Percentiles rank a stretch among this genome's conserved stretches.
These are phyloP conservation scores for Aspergillus panamensis DNA, from an alignment of 495 filamentous ascomycete genomes.

Conservation along the genomic window DNA sequence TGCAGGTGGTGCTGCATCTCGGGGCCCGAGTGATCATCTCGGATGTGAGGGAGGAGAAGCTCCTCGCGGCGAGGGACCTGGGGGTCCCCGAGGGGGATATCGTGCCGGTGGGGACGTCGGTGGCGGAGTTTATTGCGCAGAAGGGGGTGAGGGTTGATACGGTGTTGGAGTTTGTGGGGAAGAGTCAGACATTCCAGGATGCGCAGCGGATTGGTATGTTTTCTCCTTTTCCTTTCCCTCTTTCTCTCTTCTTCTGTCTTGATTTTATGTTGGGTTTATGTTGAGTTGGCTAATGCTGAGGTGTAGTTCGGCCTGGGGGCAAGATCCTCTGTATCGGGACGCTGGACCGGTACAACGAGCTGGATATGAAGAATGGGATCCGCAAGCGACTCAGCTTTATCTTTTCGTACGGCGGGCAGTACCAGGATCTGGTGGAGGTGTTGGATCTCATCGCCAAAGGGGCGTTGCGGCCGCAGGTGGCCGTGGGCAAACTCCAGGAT, in stretches of 20 bases:
- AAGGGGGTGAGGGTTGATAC: conserved; percentile 21
- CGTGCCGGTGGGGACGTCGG: conserved; percentile 16
- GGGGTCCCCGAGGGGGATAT: conserved; percentile 22
- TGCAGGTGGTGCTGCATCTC: conserved; percentile 21
- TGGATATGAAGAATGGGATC: conserved; percentile 28
- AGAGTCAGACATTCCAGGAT: conserved; percentile 21
- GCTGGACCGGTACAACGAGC: conserved; percentile 17
- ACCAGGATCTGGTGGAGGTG: conserved; percentile 22
- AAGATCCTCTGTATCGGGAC: conserved; percentile 26
- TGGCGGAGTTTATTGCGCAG: conserved; percentile 16
- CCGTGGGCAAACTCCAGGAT: conserved; percentile 13
- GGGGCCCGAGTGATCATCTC: conserved; percentile 22
- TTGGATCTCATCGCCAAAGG: conserved; percentile 21
- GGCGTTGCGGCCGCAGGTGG: conserved; percentile 20
- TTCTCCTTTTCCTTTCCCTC: background rate
- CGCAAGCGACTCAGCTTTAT: conserved; percentile 25
- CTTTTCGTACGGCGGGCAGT: conserved; percentile 27
- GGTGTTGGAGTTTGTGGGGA: conserved; percentile 24
- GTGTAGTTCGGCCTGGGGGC: conserved; percentile 17
- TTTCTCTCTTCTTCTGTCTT: background rate
- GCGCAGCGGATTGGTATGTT: conserved; percentile 16
- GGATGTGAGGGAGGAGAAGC: conserved; percentile 22
- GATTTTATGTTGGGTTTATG: background rate
- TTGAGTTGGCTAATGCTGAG: background rate
- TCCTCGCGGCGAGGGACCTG: conserved; percentile 13